Evolutionary conservation across 208 protist genomes (phyloP).

Genomic region (Wallacemonas sp.): DNA sequence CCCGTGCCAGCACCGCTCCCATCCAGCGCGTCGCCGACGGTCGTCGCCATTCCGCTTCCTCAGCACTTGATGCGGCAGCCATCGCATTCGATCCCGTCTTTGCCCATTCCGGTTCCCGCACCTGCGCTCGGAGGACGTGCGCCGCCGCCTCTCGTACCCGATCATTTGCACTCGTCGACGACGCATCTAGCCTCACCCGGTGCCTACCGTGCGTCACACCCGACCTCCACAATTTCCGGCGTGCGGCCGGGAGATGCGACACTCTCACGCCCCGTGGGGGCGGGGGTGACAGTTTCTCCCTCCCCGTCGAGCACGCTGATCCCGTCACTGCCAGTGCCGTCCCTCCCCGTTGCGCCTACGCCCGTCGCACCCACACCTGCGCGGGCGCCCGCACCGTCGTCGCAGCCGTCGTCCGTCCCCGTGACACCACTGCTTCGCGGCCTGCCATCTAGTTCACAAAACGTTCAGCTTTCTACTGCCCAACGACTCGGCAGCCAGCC

Average conservation of each 20-base stretch:
- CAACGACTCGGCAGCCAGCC: no score
- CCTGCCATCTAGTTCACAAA: no score
- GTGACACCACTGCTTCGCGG: constrained; percentile 3
- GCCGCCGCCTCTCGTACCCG: neutral
- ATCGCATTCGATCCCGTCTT: neutral
- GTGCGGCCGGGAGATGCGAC: neutral
- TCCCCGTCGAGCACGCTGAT: no score
- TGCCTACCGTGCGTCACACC: neutral
- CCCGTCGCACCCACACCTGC: neutral
- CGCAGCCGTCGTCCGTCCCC: neutral
- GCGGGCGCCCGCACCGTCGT: neutral
- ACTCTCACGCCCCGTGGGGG: no score
- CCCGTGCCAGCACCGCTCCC: neutral
- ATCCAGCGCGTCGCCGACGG: neutral
- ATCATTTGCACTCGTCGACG: neutral
- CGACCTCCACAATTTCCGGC: constrained; percentile 13
- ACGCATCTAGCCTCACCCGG: neutral
- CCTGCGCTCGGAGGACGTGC: neutral
- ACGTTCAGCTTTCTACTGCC: no score
- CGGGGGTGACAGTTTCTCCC: no score
- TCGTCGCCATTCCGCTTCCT: neutral
- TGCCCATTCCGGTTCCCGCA: constrained; percentile 2
- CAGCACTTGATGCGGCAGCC: neutral
- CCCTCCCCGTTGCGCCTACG: no score
- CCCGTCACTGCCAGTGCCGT: constrained; percentile 9